These are phyloP conservation scores for Pseudopithomyces chartarum DNA, from an alignment of 2,329 filamentous ascomycete species.

Conservation along the genomic window DNA sequence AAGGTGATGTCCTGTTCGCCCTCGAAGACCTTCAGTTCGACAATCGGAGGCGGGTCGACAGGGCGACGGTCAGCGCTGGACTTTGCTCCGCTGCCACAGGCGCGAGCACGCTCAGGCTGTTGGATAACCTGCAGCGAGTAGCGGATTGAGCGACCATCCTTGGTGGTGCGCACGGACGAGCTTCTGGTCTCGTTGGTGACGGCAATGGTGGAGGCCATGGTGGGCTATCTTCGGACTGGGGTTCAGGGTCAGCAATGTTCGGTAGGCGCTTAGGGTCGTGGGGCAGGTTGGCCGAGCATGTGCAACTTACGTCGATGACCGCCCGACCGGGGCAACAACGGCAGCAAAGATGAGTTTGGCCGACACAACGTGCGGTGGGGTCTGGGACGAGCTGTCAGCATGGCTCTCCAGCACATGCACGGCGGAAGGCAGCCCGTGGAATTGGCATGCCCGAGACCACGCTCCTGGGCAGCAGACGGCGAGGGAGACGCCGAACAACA, in stretches of 20 bases:
- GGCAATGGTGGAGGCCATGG: slow-evolving; percentile 51
- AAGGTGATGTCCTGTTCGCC: slow-evolving; percentile 75
- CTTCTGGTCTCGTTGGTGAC: slow-evolving; percentile 63
- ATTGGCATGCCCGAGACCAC: slow-evolving; percentile 8
- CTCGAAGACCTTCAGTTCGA: slow-evolving; percentile 86
- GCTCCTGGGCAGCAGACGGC: slow-evolving; percentile 2
- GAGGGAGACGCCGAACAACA: not conserved
- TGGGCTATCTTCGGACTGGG: slow-evolving; percentile 13
- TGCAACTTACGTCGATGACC: slow-evolving; percentile 8
- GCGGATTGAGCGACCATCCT: slow-evolving; percentile 75
- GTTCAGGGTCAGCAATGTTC: slow-evolving; percentile 5
- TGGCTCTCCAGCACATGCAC: not conserved
- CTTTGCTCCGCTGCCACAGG: slow-evolving; percentile 93
- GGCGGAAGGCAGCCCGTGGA: slow-evolving; percentile 4
- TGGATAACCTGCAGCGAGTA: slow-evolving; percentile 88
- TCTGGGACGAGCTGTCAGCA: not conserved
- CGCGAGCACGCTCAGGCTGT: slow-evolving; percentile 90
- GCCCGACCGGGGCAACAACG: not conserved
- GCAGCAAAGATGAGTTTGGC: not conserved
- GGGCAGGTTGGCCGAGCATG: not conserved
- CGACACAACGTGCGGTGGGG: not conserved
- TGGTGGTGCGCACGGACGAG: slow-evolving; percentile 64
- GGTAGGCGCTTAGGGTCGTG: not conserved
- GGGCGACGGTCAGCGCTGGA: slow-evolving; percentile 81
- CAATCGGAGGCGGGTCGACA: slow-evolving; percentile 92